A percentile compares a stretch with the other conserved stretches of the same genome.
Conservation (phyloP, 768 basidiomycete genomes). For the Lactarius akahatsu region DNA sequence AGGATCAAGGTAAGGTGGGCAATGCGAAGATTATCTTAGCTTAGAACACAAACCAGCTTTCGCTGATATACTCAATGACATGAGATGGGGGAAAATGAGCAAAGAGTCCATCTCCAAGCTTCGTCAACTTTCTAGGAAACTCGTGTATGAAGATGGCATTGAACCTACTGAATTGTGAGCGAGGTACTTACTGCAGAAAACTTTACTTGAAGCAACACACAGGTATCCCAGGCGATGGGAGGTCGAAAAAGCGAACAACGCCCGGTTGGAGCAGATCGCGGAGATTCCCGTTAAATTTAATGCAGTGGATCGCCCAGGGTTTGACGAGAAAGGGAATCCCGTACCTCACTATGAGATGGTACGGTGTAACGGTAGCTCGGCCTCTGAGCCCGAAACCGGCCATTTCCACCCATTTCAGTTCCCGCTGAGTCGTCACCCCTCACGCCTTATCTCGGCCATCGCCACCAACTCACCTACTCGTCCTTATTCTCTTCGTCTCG, state of each 20-base stretch:
- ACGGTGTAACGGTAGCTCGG: too few relatives aligned
- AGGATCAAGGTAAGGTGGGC: conserved; percentile 58
- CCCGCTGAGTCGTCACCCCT: too few relatives aligned
- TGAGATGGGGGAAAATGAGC: conserved; percentile 73
- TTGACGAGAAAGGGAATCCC: conserved; percentile 43
- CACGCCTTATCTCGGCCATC: too few relatives aligned
- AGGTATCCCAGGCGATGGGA: conserved; percentile 71
- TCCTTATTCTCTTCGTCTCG: too few relatives aligned
- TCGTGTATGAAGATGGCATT: conserved; percentile 68
- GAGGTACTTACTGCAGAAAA: neutral
- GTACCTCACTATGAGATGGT: conserved; percentile 40
- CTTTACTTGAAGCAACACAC: neutral
- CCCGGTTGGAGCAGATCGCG: conserved; percentile 48
- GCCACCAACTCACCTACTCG: too few relatives aligned
- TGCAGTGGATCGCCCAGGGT: conserved; percentile 48
- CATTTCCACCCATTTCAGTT: too few relatives aligned
- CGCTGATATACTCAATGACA: conserved; percentile 82
- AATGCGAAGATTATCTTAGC: neutral
- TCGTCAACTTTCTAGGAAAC: conserved; percentile 50
- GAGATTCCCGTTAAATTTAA: conserved; percentile 42
- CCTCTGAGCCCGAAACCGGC: too few relatives aligned
- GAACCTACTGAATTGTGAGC: conserved; percentile 78
- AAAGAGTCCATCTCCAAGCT: conserved; percentile 49
- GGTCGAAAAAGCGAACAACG: conserved; percentile 65
- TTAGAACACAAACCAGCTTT: conserved; percentile 42